Evolutionary conservation across 805 yeast genomes (phyloP).

Genomic region (Lipomyces mesembrius): DNA sequence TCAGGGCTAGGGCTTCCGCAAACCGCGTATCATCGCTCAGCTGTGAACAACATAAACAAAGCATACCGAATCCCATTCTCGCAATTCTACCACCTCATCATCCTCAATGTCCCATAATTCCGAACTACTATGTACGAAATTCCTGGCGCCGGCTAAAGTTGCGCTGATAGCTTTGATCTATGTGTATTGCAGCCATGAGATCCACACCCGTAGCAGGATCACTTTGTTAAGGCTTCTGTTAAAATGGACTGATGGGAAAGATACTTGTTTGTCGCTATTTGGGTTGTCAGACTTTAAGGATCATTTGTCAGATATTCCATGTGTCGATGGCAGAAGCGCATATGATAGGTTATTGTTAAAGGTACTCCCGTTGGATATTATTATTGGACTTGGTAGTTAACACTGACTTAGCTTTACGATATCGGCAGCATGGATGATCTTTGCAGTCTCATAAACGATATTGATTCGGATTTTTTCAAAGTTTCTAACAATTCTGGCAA

Average conservation of each 20-base stretch:
- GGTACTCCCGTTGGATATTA: background rate
- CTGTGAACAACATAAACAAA: background rate
- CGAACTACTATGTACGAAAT: conserved; percentile 1
- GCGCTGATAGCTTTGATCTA: conserved; percentile 18
- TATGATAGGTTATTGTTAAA: conserved; percentile 12
- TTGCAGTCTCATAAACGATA: conserved; percentile 14
- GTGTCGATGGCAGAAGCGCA: conserved; percentile 5
- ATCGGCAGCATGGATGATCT: conserved; percentile 16
- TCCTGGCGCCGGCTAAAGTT: conserved; percentile 29
- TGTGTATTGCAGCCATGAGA: conserved; percentile 12
- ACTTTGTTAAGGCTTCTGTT: conserved; percentile 4
- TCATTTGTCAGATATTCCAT: background rate
- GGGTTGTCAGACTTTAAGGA: conserved; percentile 13
- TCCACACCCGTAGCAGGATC: conserved; percentile 2
- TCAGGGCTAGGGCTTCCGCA: too few relatives aligned
- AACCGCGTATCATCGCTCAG: too few relatives aligned
- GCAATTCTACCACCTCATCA: background rate
- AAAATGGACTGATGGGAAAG: conserved; percentile 25
- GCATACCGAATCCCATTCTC: background rate
- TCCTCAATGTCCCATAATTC: background rate
- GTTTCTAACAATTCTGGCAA: background rate
- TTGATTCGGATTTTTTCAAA: conserved; percentile 23
- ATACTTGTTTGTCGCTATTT: conserved; percentile 7
- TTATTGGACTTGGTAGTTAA: background rate
- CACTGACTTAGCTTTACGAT: conserved; percentile 8